Conservation (phyloP, 208 protist species). For the Leishmania major region DNA sequence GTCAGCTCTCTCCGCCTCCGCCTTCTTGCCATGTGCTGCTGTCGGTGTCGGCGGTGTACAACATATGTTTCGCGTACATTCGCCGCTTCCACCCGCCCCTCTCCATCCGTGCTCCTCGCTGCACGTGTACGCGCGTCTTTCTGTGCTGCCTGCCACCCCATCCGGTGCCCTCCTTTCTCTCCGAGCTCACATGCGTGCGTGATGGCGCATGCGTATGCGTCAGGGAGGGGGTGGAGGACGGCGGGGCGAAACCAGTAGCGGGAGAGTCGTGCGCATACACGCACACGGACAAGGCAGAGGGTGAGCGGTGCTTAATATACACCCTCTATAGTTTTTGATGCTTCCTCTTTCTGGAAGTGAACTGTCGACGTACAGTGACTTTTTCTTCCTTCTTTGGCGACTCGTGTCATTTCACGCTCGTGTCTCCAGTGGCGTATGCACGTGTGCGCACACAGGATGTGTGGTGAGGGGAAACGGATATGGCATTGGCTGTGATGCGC, state of each 20-base stretch:
- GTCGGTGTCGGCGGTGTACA: background rate
- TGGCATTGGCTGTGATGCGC: background rate
- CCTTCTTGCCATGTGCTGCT: background rate
- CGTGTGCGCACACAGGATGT: background rate
- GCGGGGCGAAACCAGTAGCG: background rate
- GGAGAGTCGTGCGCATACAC: background rate
- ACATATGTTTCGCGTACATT: background rate
- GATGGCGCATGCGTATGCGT: background rate
- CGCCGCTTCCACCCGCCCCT: background rate
- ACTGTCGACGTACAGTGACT: background rate
- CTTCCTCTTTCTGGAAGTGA: conserved; percentile 2
- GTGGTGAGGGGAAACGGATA: background rate
- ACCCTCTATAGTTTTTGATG: background rate
- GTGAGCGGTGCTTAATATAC: background rate
- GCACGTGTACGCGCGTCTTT: conserved; percentile 9
- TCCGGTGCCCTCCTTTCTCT: background rate
- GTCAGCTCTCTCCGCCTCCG: background rate
- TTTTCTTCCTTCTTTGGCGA: conserved; percentile 4
- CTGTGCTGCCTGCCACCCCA: background rate
- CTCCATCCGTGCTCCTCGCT: conserved; percentile 5
- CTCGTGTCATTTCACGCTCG: background rate
- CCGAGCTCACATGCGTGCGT: background rate
- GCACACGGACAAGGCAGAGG: background rate
- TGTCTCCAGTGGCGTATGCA: background rate
- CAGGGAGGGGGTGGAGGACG: background rate